phyloP scores from a whole-genome alignment of 1,284 basidiomycete species.

The Violaceomyces palustris region DNA sequence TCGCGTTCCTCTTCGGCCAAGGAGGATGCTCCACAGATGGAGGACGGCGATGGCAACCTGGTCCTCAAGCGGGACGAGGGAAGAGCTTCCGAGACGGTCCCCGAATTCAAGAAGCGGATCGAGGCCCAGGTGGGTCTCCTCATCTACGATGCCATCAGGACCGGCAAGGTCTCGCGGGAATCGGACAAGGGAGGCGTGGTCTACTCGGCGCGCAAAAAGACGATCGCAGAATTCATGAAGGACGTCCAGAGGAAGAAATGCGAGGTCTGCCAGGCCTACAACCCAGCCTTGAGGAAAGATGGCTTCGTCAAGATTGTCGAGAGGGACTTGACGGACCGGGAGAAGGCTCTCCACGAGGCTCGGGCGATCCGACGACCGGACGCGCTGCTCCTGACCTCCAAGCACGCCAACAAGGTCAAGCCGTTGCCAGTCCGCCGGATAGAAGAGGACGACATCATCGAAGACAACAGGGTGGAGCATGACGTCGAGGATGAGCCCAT shows the following conservation, averaged over 20 bases:
- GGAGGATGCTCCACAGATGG: no score
- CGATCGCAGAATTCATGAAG: conserved; percentile 79
- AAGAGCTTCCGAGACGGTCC: conserved; percentile 53
- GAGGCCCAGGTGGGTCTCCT: conserved; percentile 62
- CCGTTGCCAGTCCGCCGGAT: no score
- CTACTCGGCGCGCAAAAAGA: conserved; percentile 77
- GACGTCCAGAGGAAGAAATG: conserved; percentile 66
- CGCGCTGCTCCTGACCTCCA: conserved; percentile 12
- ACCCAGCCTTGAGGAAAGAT: conserved; percentile 86
- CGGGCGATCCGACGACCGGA: conserved; percentile 56
- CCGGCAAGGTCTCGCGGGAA: conserved; percentile 53
- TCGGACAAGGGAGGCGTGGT: conserved; percentile 63
- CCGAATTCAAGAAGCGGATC: conserved; percentile 42
- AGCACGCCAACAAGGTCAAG: no score
- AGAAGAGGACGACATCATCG: conserved; percentile 1
- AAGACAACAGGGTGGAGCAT: conserved; percentile 9
- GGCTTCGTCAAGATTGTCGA: conserved; percentile 91
- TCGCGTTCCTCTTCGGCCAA: no score
- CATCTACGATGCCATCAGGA: conserved; percentile 57
- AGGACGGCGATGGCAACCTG: conserved; percentile 46
- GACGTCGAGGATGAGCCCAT: conserved; percentile 56
- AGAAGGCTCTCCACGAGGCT: conserved; percentile 65
- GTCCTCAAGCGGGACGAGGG: conserved; percentile 52
- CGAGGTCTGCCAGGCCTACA: conserved; percentile 72
- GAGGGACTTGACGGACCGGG: conserved; percentile 75